Evolutionary conservation across 2,329 filamentous ascomycete genomes (phyloP).

Genomic region (Sporothrix globosa): DNA sequence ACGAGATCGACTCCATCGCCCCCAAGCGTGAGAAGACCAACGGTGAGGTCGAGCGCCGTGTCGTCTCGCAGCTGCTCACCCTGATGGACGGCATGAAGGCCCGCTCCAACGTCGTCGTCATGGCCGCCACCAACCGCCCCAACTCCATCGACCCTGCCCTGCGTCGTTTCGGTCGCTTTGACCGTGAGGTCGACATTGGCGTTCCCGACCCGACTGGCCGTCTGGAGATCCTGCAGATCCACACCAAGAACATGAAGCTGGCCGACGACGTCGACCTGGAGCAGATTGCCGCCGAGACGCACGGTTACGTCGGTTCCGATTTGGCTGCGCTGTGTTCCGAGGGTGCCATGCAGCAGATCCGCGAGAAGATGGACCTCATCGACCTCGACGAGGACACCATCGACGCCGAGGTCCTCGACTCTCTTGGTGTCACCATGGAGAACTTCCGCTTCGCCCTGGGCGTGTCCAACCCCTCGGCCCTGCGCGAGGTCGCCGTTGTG

Average conservation of each 20-base stretch:
- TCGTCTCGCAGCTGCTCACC: conserved; percentile 91
- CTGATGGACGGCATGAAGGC: conserved; percentile 99
- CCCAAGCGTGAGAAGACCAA: conserved; percentile 99
- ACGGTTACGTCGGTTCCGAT: conserved; percentile 99
- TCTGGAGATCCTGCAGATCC: conserved; percentile 98
- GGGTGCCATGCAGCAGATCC: conserved; percentile 99
- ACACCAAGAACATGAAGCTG: conserved; percentile 99
- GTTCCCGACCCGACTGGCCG: conserved; percentile 97
- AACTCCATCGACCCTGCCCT: conserved; percentile 99
- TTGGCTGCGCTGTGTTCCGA: conserved; percentile 97
- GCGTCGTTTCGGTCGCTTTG: conserved; percentile 96
- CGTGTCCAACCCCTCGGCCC: conserved; percentile 96
- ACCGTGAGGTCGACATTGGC: conserved; percentile 97
- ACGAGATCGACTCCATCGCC: conserved; percentile 98
- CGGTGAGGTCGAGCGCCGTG: conserved; percentile 96
- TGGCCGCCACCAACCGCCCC: conserved; percentile 98
- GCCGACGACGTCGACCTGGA: conserved; percentile 95
- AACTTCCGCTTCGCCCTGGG: conserved; percentile 99
- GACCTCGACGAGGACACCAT: conserved; percentile 99
- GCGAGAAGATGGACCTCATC: conserved; percentile 99
- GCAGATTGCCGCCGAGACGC: conserved; percentile 94
- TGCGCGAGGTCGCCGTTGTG: conserved; percentile 97
- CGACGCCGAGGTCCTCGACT: conserved; percentile 96
- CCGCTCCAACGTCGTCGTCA: conserved; percentile 96
- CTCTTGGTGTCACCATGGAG: conserved; percentile 98